Base-by-base conservation (phyloP, 2,329 filamentous ascomycete species). In the Aspergillus terreus region DNA sequence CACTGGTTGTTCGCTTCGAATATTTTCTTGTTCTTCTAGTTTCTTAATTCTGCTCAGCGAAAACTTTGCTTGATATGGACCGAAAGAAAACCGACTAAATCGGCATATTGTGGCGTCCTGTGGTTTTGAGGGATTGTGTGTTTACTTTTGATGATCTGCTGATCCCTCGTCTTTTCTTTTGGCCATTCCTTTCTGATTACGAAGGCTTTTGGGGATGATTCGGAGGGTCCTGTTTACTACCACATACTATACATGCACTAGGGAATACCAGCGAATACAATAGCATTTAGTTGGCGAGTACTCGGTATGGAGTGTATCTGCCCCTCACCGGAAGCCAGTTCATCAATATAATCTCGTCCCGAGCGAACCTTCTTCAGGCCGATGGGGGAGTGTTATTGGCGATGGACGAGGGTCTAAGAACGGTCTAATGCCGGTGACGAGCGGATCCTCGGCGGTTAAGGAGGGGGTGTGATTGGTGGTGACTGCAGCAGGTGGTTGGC, bases 91-190 rank as follows among this genome's bases (percentile, higher is more conserved):
- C 52, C 53, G 52, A 56, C 50, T 53, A 50, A 51, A 49, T 60
- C 57, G 57, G 60, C 60, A 61, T 62, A 59, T 56, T 54, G 56
- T 50, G 61, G 61, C 61, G 61, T 60, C 56, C 54, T 54, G 50
- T 53, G 61, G 58, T 55, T 52, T 49, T 44, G 57, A 56, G 51
- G 47, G 45, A 49, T 50, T 40, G 40, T 35, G 43, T 51, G 43
- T 51, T 47, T 51, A 32, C 23, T 21, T 52, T 49, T 46, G 50
- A 47, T 52, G 25, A 44, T 32, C 49, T 48, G 17, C 47, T 50
- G 45, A 47, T 46, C 27, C 27, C 27, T 30, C 27, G 27, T 11
- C 27, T 30, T 30, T 30, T 11, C 10, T 11, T 30, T 30, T 30
- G 27, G 27, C 27, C 27, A 30, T 30, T 30, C 27, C 10, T 30